These are phyloP conservation scores for Sporothrix globosa DNA, from an alignment of 2,329 filamentous ascomycete genomes.

Conservation along the genomic window DNA sequence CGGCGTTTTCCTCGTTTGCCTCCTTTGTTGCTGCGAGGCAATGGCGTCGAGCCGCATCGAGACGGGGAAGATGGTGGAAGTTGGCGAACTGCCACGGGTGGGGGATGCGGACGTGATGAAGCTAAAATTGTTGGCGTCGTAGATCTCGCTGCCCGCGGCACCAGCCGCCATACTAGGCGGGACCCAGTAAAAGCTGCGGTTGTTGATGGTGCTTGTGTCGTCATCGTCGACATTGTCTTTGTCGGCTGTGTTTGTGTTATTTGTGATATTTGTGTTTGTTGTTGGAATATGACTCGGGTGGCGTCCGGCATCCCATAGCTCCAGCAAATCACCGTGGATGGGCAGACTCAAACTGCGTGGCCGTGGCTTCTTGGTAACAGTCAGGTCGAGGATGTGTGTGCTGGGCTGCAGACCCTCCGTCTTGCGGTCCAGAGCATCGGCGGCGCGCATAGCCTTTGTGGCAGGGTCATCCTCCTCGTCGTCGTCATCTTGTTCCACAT, in stretches of 20 bases:
- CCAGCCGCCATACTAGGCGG: conserved; percentile 29
- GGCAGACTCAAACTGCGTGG: conserved; percentile 57
- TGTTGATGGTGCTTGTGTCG: conserved; percentile 21
- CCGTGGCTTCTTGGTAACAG: conserved; percentile 39
- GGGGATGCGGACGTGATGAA: conserved; percentile 27
- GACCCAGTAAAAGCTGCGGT: conserved; percentile 28
- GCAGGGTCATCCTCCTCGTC: conserved; percentile 50
- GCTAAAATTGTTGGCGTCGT: conserved; percentile 29
- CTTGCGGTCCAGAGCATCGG: conserved; percentile 51
- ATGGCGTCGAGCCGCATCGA: conserved; percentile 33
- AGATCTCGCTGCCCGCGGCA: conserved; percentile 26
- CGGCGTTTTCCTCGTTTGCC: neutral
- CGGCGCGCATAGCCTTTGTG: conserved; percentile 49
- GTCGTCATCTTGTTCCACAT: conserved; percentile 37
- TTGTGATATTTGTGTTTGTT: neutral
- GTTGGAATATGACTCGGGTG: conserved; percentile 39
- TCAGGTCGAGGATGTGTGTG: conserved; percentile 54
- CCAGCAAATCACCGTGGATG: conserved; percentile 43
- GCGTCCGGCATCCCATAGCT: conserved; percentile 24
- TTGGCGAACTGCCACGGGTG: conserved; percentile 19
- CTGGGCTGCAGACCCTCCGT: conserved; percentile 58
- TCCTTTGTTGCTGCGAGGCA: conserved; percentile 23
- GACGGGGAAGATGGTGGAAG: conserved; percentile 31
- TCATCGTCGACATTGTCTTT: conserved; percentile 46
- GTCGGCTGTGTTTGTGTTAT: conserved; percentile 35